Evolutionary conservation across 805 yeast species (phyloP).

Genomic region (Pichia scutulata): DNA sequence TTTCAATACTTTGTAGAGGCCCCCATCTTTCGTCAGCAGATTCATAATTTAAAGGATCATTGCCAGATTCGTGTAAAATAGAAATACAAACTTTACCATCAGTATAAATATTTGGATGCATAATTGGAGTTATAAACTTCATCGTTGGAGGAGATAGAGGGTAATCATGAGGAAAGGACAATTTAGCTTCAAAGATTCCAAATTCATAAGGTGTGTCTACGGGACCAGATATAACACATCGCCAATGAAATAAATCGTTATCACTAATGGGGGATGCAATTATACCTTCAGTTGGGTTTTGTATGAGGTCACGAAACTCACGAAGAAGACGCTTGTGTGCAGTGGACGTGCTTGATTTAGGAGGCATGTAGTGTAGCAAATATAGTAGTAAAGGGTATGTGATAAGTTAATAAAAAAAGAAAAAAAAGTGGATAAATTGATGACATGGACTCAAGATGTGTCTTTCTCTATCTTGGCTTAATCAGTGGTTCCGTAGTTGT

Average conservation of each 20-base stretch:
- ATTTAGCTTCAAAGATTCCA: slow-evolving; percentile 46
- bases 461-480: too few relatives aligned
- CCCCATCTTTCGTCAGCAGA: slow-evolving; percentile 96
- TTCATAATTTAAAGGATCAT: slow-evolving; percentile 94
- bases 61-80: slow-evolving; percentile 93
- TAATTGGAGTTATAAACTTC: slow-evolving; percentile 64
- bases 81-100: slow-evolving; percentile 97
- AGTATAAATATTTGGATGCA: slow-evolving; percentile 90
- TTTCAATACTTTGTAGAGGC: slow-evolving; percentile 96
- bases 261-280: slow-evolving; percentile 85
- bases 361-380: slow-evolving; percentile 14
- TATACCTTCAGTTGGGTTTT: slow-evolving; percentile 91
- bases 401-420: too few relatives aligned
- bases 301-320: slow-evolving; percentile 78
- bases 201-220: slow-evolving; percentile 45
- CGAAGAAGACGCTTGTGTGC: slow-evolving; percentile 84
- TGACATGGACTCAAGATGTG: too few relatives aligned
- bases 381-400: not conserved
- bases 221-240: slow-evolving; percentile 47
- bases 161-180: slow-evolving; percentile 42
- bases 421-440: too few relatives aligned
- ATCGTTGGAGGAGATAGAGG: slow-evolving; percentile 59
- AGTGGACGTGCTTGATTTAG: slow-evolving; percentile 21
- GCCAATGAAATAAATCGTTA: slow-evolving; percentile 45
- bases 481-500: too few relatives aligned